Base-by-base conservation (phyloP, 208 protist species). In the Trypanosomatidae sp. region DNA sequence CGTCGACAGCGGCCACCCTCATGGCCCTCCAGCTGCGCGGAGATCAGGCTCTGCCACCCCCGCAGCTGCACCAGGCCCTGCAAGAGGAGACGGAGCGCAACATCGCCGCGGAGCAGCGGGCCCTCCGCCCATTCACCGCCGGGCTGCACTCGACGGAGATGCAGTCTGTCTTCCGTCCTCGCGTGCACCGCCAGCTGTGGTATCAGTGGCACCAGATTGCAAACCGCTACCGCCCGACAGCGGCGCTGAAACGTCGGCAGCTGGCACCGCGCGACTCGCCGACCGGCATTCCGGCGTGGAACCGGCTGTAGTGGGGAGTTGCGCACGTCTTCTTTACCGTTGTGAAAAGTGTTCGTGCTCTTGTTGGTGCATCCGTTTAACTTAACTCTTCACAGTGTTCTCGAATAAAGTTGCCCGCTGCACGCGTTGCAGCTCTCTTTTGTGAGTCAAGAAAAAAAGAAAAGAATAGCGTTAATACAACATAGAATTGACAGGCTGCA, bases 151-250 rank as follows among this genome's bases (percentile, higher is more conserved):
- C 55, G 58, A 93, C 88, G 0, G 90, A 95, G 69, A 86, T 92
- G 33, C 88, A 95, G 58, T 91, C 87, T 22, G 87, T 89, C 41
- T 97, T 97, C 74, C 87, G 93, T 15, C 93, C 93, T 9, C 86
- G 91, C 41, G 91, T 97, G 80, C 91, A 95, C 74, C 84, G 93
- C 7, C 91, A 95, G 73, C 77, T 94, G 58, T 97, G 93, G 93
- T 95, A 95, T 50, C 85, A 93, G 83, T 97, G 93, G 91, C 93
- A 97, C 62, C 76, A 83, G 41, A 94, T 97, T 62, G 93, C 93
- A 1, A 97, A 97, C 77, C 84, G 87, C 28, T 97, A 97, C 71
- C 85, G 93, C 10, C 93, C 93, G n/a, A 90, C 88, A 44, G 81
- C 88, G 9, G 55, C 89, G 43, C 80, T 97, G 22, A 95, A 95